These are phyloP conservation scores for Pneumocystis carinii DNA, from an alignment of 1,139 yeast species.

Conservation along the genomic window DNA sequence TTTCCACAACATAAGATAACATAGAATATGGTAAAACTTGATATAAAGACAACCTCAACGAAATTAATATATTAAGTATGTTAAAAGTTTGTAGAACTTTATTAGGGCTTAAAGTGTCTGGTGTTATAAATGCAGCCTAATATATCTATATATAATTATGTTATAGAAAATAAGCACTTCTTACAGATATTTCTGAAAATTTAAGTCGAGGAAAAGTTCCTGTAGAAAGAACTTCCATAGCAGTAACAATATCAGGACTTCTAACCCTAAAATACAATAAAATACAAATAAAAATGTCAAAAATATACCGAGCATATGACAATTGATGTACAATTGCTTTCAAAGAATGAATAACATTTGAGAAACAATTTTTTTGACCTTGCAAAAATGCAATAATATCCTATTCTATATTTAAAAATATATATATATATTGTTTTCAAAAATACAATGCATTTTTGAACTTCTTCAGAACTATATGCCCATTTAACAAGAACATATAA, in stretches of 20 bases:
- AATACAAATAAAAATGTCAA: not conserved
- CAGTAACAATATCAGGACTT: conserved; percentile 74
- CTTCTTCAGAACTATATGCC: conserved; percentile 59
- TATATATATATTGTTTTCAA: not conserved
- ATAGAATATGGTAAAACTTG: conserved; percentile 28
- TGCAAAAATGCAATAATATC: conserved; percentile 80
- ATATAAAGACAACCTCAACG: conserved; percentile 60
- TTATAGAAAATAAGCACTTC: not conserved
- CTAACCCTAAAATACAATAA: conserved; percentile 32
- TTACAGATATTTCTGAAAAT: conserved; percentile 2
- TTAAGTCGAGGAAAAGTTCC: conserved; percentile 28
- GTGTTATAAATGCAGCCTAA: conserved; percentile 24
- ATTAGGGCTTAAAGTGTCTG: conserved; percentile 38
- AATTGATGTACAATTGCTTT: conserved; percentile 49
- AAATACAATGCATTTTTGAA: conserved; percentile 43
- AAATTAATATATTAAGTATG: conserved; percentile 57
- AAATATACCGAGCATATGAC: conserved; percentile 40
- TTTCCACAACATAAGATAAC: conserved; percentile 44
- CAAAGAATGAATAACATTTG: conserved; percentile 49
- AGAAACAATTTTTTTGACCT: conserved; percentile 56
- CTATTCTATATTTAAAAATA: not conserved
- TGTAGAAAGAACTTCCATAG: conserved; percentile 63
- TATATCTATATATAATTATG: not conserved
- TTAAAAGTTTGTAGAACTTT: conserved; percentile 48
- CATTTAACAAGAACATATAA: conserved; percentile 76